Evolutionary conservation across 306 rosid genomes (phyloP), one percentile per base, ranked within the genome.

Genomic region (Rubus parviflorus): DNA sequence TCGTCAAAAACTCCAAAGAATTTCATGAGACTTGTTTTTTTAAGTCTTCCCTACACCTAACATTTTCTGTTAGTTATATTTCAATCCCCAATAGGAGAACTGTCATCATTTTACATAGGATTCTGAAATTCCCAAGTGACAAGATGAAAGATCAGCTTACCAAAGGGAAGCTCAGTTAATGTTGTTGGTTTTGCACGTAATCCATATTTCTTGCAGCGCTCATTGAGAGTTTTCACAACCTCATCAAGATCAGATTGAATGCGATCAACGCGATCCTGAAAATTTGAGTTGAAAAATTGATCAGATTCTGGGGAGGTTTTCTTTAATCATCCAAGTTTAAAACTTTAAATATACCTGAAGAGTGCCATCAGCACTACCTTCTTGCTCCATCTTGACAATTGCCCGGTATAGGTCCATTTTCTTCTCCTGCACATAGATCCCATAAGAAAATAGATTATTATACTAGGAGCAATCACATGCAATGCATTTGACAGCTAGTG

Each of bases 201-300:
- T 58, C 98, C 99, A 72, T 93, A 93, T 73, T 82, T 88, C 92
- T 96, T 96, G 90, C 99, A 96, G 45, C 92, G 92, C 68, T 93
- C 96, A 81, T 89, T 96, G 74, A 96, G 85, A 68, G 87, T 81
- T 88, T 91, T 96, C 78, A 91, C 94, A 58, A 93, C 80, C 74
- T 88, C 97, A 77, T 93, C 97, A 79, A 93, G 91, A 22, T 85
- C 92, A 61, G 89, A 85, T 73, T 90, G 97, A 77, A 96, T 86
- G 69, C 25, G 88, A 80, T 87, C 93, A 77, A 82, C 94, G 65
- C 83, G 90, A 47, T 42, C 92, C 98, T 91, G 90, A 88, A 89
- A 87, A 37, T 79, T 84, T 54, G 65, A 78, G 75, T 66, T 70
- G 73, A 74, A 48, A 84, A 73, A 72, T 76, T 79, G 73, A 78